Base-by-base conservation (phyloP, 768 basidiomycete genomes). In the Lactarius psammicola region DNA sequence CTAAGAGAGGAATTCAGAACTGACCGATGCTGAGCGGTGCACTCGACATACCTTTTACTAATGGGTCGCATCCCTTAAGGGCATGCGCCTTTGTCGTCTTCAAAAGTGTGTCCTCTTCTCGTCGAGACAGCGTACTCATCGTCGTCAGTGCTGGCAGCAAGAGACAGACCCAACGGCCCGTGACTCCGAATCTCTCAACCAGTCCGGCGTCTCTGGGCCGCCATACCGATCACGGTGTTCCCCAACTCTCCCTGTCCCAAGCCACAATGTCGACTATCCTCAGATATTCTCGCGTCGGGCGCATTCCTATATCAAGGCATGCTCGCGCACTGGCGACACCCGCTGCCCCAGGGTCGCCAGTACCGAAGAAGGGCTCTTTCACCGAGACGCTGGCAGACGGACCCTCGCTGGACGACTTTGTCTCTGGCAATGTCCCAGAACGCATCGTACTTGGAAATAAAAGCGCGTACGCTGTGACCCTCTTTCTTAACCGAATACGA, bases 101-200 rank as follows among this genome's bases (percentile, higher is more conserved):
- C 44, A 89, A 76, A 46, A 95, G 82, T 9, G 87, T 88, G 54
- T 95, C 93, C 74, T 95, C 93, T 78, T 95, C 93, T 57, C 93
- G 83, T 63, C 92, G 84, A 42, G 93, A 95, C 36, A 95, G 84
- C 49, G 92, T 83, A 75, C 93, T 87, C 93, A 94, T 94, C 42
- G 30, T 66, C 30, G 11, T 46, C n/a, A 18, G n/a, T 34, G 40
- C 49, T 34, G n/a, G 28, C n/a, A 7, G 23, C 18, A 11, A 4
- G 38, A 9, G 23, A 54, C 54, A 51, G 54, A 23, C 64, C 15
- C 3, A 17, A 20, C 49, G 58, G 57, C 51, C 63, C 63, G 49
- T 42, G 58, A 20, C 38, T 63, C 70, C 42, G 63, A n/a, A n/a
- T n/a, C n/a, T n/a, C n/a, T 57, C 17, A 18, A 28, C 59, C 28